Percentiles rank a stretch among this genome's conserved stretches.
These are phyloP conservation scores for Podaxis rugospora DNA, from an alignment of 768 basidiomycete genomes.

Conservation along the genomic window DNA sequence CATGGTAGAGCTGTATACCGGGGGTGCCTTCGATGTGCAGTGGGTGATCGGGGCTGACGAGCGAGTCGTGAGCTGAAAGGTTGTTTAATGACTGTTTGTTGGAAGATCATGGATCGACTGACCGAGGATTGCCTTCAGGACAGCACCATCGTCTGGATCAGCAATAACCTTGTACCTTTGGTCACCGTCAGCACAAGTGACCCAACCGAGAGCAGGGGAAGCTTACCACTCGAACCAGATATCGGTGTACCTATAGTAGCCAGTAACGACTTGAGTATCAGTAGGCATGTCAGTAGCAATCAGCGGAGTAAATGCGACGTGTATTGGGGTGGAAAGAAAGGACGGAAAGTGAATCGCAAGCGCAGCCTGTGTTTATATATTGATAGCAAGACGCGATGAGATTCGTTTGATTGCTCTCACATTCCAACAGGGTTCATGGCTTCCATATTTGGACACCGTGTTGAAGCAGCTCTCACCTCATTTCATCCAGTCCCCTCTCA, in stretches of 20 bases:
- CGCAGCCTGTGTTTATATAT: background rate
- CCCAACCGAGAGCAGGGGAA: background rate
- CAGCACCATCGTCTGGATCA: slow-evolving; percentile 52
- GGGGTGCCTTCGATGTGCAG: slow-evolving; percentile 56
- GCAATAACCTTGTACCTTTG: slow-evolving; percentile 54
- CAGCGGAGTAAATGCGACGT: background rate
- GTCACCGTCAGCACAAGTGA: slow-evolving; percentile 4
- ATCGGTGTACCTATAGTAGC: slow-evolving; percentile 83
- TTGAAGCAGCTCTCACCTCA: slow-evolving; percentile 1
- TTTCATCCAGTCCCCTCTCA: slow-evolving; percentile 7
- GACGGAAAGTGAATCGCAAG: background rate
- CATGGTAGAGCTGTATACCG: slow-evolving; percentile 71
- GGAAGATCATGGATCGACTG: slow-evolving; percentile 6
- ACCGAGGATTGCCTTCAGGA: slow-evolving; percentile 67
- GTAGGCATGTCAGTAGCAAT: background rate
- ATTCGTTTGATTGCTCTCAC: too few relatives aligned
- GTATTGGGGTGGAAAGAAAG: background rate
- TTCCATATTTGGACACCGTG: slow-evolving; percentile 2
- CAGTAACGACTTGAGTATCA: slow-evolving; percentile 46
- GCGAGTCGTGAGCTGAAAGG: slow-evolving; percentile 52
- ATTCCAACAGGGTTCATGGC: background rate
- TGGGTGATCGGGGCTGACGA: slow-evolving; percentile 71
- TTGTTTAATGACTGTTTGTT: background rate
- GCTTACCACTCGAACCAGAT: slow-evolving; percentile 77
- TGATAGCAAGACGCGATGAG: background rate